Percentiles rank a stretch among this genome's conserved stretches.
These are phyloP conservation scores for Inonotus obliquus DNA, from an alignment of 1,284 basidiomycete species.

Conservation along the genomic window DNA sequence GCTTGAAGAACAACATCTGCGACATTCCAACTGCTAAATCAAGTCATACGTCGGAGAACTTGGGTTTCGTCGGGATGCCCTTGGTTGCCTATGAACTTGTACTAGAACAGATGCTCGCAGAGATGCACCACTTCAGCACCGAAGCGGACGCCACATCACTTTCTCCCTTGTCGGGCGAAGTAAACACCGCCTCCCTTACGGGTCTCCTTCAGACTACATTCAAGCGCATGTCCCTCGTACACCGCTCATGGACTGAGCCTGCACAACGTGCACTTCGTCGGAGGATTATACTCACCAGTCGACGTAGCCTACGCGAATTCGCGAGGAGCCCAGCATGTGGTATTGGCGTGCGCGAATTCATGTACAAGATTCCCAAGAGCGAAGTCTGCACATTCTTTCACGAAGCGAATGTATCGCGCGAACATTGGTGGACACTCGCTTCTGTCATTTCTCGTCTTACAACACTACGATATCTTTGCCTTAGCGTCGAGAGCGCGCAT, in stretches of 20 bases:
- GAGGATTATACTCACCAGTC: not conserved
- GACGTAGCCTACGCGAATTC: not conserved
- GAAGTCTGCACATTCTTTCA: conserved; percentile 6
- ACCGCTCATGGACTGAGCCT: conserved; percentile 10
- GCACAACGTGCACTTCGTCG: conserved; percentile 7
- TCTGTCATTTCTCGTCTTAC: conserved; percentile 3
- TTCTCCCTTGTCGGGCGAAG: not conserved
- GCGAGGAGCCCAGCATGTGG: conserved; percentile 4
- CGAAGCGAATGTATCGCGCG: not conserved
- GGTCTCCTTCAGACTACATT: not conserved
- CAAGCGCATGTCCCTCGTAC: conserved; percentile 4
- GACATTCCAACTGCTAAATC: not conserved
- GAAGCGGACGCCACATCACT: conserved; percentile 2
- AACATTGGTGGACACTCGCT: conserved; percentile 12
- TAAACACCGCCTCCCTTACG: not conserved
- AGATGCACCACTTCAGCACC: conserved; percentile 5
- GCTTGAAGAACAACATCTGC: not conserved
- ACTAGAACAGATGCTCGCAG: conserved; percentile 1
- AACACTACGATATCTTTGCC: conserved; percentile 7
- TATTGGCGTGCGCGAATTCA: conserved; percentile 8
- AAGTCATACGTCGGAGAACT: not conserved
- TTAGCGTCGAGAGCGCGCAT: conserved; percentile 6
- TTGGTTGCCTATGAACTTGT: conserved; percentile 9
- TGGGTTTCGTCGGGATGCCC: not conserved
- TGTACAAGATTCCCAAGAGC: conserved; percentile 5